Evolutionary conservation across 163 green algal genomes (phyloP).

Genomic region (Coccomyxa subellipsoidea): DNA sequence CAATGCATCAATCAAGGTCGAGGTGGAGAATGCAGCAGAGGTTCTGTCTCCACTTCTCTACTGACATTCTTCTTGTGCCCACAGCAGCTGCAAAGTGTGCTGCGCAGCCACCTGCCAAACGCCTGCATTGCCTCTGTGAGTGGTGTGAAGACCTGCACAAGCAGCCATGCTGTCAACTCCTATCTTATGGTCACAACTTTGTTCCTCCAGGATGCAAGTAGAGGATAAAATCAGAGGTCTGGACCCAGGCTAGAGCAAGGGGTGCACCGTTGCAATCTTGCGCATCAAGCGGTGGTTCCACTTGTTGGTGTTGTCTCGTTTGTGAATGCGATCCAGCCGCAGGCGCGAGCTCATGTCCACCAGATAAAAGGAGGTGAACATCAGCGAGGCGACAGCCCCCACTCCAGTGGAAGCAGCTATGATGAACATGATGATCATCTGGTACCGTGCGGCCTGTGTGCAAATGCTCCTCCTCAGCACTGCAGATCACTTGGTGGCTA

Average conservation of each 20-base stretch:
- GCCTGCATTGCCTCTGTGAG: not conserved
- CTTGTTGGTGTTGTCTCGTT: not conserved
- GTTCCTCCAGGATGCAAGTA: no score
- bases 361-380: constrained; percentile 3
- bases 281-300: not conserved
- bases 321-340: not conserved
- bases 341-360: constrained; percentile 3
- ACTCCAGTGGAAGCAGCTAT: constrained; percentile 52
- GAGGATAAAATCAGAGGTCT: no score
- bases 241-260: no score
- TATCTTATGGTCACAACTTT: no score
- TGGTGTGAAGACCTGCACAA: not conserved
- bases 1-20: no score
- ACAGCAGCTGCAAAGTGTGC: not conserved
- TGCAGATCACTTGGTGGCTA: not conserved
- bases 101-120: not conserved
- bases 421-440: constrained; percentile 82
- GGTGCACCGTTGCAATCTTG: constrained; percentile 2
- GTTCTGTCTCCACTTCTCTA: not conserved
- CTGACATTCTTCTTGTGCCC: not conserved
- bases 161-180: not conserved
- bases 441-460: constrained; percentile 66
- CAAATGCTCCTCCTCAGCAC: not conserved
- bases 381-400: not conserved
- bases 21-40: no score